Evolutionary conservation across 768 basidiomycete species (phyloP).

Genomic region (Gymnopilus dilepis): DNA sequence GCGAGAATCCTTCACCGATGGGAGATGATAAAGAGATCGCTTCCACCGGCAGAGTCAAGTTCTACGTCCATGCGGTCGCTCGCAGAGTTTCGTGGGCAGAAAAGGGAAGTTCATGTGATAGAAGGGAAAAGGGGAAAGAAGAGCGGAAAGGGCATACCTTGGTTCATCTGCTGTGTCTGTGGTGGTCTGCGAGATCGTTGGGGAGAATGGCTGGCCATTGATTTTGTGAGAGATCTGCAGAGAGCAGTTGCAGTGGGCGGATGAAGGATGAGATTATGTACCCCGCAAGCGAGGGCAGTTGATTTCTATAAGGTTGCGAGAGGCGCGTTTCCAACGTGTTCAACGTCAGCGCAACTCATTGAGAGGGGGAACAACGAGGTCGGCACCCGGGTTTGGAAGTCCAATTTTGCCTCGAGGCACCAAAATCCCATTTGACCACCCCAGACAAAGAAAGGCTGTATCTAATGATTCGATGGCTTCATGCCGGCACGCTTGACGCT

Average conservation of each 20-base stretch:
- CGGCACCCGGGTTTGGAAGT: conserved; percentile 62
- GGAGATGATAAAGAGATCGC: conserved; percentile 22
- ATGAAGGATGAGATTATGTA: conserved; percentile 24
- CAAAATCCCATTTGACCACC: conserved; percentile 27
- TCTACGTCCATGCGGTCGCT: conserved; percentile 5
- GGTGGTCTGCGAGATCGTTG: conserved; percentile 61
- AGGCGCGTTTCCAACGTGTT: conserved; percentile 76
- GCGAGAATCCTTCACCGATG: conserved; percentile 24
- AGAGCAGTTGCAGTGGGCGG: conserved; percentile 21
- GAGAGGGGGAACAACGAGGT: conserved; percentile 57
- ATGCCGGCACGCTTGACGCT: neutral
- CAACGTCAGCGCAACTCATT: conserved; percentile 46
- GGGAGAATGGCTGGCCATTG: conserved; percentile 65
- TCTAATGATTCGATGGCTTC: conserved; percentile 6
- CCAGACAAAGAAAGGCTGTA: conserved; percentile 14
- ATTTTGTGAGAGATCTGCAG: conserved; percentile 35
- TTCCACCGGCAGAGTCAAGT: conserved; percentile 3
- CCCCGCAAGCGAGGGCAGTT: conserved; percentile 18
- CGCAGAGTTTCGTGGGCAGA: conserved; percentile 16
- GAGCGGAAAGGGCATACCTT: conserved; percentile 46
- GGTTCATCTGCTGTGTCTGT: conserved; percentile 50
- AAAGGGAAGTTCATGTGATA: conserved; percentile 24
- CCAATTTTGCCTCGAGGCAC: conserved; percentile 39
- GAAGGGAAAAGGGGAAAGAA: conserved; percentile 11
- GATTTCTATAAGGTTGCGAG: conserved; percentile 38